Conservation (phyloP, 225 moss, liverwort and hornwort species). For the Sphagnum contortum region DNA sequence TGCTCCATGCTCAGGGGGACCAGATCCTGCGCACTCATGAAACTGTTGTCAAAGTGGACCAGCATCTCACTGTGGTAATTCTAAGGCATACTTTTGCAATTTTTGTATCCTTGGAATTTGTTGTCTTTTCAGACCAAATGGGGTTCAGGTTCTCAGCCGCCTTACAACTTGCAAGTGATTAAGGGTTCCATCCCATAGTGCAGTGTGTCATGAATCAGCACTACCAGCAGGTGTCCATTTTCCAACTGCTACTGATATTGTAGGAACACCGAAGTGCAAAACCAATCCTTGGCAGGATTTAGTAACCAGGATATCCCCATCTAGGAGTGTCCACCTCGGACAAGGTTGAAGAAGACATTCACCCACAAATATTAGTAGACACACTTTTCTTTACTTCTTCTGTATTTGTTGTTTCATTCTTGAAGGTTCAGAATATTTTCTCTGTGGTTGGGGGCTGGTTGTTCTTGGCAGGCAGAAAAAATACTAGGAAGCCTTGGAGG, state of each 20-base stretch:
- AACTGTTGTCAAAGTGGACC: conserved; percentile 41
- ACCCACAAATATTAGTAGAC: neutral
- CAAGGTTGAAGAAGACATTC: too few relatives aligned
- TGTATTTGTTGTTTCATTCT: neutral
- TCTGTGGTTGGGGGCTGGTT: neutral
- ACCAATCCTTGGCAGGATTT: too few relatives aligned
- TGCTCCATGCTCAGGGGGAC: conserved; percentile 36
- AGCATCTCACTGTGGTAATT: conserved; percentile 39
- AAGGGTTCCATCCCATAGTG: too few relatives aligned
- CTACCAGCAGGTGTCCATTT: neutral
- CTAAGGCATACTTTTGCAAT: too few relatives aligned
- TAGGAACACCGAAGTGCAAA: too few relatives aligned
- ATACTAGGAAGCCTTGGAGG: conserved; percentile 48
- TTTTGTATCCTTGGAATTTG: too few relatives aligned
- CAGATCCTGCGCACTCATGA: conserved; percentile 58
- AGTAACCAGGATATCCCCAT: too few relatives aligned
- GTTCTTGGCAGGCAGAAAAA: conserved; percentile 38
- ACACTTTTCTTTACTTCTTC: neutral
- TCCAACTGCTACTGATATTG: too few relatives aligned
- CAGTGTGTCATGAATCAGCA: neutral
- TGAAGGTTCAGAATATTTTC: neutral
- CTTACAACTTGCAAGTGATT: neutral
- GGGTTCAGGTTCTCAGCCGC: too few relatives aligned
- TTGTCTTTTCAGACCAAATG: conserved; percentile 1
- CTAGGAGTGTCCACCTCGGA: too few relatives aligned